Conservation (phyloP, 1,139 yeast genomes). For the Debaryomyces psychrophilus region DNA sequence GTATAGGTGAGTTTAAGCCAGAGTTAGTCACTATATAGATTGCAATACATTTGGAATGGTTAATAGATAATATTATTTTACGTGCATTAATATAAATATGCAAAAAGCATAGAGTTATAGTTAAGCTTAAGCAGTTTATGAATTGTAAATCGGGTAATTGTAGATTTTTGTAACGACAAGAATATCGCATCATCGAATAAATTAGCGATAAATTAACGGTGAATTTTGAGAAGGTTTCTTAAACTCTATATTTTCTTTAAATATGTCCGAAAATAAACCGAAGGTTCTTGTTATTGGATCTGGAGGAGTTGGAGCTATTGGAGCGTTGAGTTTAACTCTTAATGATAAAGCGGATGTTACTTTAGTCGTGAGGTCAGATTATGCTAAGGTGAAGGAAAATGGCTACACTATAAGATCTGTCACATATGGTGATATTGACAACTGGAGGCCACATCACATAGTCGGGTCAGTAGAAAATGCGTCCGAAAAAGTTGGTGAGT, state of each 20-base stretch:
- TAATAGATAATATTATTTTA: neutral
- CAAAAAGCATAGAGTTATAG: too few relatives aligned
- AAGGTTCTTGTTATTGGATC: conserved; percentile 46
- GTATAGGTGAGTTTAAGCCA: conserved; percentile 24
- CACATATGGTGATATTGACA: conserved; percentile 57
- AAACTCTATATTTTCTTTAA: neutral
- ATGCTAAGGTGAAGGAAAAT: conserved; percentile 47
- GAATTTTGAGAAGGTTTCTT: neutral
- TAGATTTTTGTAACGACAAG: too few relatives aligned
- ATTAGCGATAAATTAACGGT: neutral
- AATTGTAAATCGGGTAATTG: too few relatives aligned
- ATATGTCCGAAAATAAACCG: neutral
- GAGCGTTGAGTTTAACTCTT: conserved; percentile 58
- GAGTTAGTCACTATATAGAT: too few relatives aligned
- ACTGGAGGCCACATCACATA: conserved; percentile 58
- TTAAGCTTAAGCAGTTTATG: too few relatives aligned
- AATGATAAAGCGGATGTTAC: conserved; percentile 56
- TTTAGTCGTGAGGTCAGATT: conserved; percentile 67
- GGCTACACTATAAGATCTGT: conserved; percentile 66
- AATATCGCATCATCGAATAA: neutral
- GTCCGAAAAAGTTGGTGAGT: conserved; percentile 44
- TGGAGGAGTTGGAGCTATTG: conserved; percentile 70
- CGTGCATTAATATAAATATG: neutral
- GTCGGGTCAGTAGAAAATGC: conserved; percentile 52
- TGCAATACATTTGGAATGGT: neutral